A percentile compares a stretch with the other conserved stretches of the same genome.
Evolutionary conservation across 148 eudicot genomes (phyloP).

Genomic region (Polygonum maritimum): DNA sequence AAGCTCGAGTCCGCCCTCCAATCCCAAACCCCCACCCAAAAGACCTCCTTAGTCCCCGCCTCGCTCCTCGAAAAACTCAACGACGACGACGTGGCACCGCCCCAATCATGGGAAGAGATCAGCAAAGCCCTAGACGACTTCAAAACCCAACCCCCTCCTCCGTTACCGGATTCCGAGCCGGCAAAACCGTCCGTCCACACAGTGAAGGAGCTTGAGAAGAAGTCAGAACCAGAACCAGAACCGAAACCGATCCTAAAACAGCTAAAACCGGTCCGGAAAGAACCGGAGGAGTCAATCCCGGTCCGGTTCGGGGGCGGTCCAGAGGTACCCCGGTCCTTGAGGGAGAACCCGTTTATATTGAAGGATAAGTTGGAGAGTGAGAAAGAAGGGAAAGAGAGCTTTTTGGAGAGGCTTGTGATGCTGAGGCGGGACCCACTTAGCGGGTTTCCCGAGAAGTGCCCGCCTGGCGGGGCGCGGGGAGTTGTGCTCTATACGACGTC

Average conservation of each 20-base stretch:
- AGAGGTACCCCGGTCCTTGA: slow-evolving; percentile 30
- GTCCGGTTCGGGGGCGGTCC: neutral
- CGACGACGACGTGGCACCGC: slow-evolving; percentile 25
- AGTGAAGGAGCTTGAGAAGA: slow-evolving; percentile 50
- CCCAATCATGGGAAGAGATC: slow-evolving; percentile 88
- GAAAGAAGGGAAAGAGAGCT: slow-evolving; percentile 42
- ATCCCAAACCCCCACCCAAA: slow-evolving; percentile 20
- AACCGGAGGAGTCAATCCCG: neutral
- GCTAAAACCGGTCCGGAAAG: neutral
- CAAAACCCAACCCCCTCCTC: slow-evolving; percentile 31
- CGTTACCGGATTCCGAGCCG: neutral
- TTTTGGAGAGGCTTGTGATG: slow-evolving; percentile 11
- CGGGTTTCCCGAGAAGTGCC: slow-evolving; percentile 59
- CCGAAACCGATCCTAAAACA: neutral
- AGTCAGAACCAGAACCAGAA: neutral
- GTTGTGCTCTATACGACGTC: slow-evolving; percentile 87
- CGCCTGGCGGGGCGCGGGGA: slow-evolving; percentile 52
- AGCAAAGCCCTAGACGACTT: slow-evolving; percentile 67
- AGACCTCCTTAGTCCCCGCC: slow-evolving; percentile 36
- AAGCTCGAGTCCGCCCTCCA: slow-evolving; percentile 22
- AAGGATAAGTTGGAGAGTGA: slow-evolving; percentile 55
- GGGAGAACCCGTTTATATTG: slow-evolving; percentile 61
- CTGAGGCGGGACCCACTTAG: slow-evolving; percentile 51
- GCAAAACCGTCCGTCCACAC: slow-evolving; percentile 59
- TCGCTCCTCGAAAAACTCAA: slow-evolving; percentile 70